Evolutionary conservation across 192 early-diverging fungal species (phyloP).

Genomic region (Entophlyctis luteolus): DNA sequence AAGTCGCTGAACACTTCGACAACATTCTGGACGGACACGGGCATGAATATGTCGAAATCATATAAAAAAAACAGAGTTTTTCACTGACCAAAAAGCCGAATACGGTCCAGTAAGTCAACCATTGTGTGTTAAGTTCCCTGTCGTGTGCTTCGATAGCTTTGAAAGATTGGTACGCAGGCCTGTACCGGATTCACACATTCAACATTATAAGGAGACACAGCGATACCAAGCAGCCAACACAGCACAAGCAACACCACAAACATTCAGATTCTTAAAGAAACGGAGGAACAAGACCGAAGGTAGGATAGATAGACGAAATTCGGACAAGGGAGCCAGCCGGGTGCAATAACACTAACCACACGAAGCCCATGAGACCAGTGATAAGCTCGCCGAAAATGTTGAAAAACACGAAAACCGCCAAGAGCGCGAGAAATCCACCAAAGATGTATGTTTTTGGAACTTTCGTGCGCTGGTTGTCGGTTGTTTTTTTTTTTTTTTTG

Average conservation of each 20-base stretch:
- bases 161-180: constrained; percentile 88
- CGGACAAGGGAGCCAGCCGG: too few relatives aligned
- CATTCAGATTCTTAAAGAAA: too few relatives aligned
- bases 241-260: too few relatives aligned
- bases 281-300: too few relatives aligned
- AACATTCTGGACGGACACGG: constrained; percentile 44
- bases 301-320: too few relatives aligned
- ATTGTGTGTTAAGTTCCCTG: constrained; percentile 79
- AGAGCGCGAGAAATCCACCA: constrained; percentile 56
- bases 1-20: constrained; percentile 88
- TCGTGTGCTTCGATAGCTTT: constrained; percentile 80
- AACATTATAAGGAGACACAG: too few relatives aligned
- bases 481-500: not conserved
- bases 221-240: too few relatives aligned
- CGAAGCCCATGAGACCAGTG: constrained; percentile 82
- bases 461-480: constrained; percentile 47
- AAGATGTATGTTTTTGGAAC: constrained; percentile 84
- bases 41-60: not conserved
- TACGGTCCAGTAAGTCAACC: constrained; percentile 62
- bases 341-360: constrained; percentile 55
- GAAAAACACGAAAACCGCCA: constrained; percentile 80
- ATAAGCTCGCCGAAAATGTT: constrained; percentile 73
- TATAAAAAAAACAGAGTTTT: not conserved
- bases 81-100: constrained; percentile 67
- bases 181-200: not conserved